A percentile compares a stretch with the other conserved stretches of the same genome.
Conservation (phyloP, 192 early-diverging fungal species). For the Coemansia sp. region DNA sequence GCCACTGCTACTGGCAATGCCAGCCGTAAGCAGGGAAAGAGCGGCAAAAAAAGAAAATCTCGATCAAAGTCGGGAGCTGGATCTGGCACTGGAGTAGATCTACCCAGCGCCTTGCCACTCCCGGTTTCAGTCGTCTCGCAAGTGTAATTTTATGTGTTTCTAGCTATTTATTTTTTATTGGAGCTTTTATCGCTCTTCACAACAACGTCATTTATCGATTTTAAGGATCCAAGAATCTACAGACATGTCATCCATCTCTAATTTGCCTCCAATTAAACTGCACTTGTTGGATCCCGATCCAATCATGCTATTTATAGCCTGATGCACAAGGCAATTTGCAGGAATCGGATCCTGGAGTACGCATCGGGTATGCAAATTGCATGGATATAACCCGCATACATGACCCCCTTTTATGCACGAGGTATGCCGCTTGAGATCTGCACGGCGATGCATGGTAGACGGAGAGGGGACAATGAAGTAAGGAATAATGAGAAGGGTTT, state of each 20-base stretch:
- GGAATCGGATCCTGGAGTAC: background rate
- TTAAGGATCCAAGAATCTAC: background rate
- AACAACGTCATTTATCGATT: background rate
- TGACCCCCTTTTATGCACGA: background rate
- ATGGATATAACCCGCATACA: constrained; percentile 1
- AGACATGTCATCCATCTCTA: background rate
- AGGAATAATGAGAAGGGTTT: constrained; percentile 2
- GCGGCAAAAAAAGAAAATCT: constrained; percentile 32
- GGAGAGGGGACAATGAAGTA: background rate
- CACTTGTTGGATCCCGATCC: background rate
- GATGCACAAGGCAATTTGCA: background rate
- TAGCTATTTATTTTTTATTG: background rate
- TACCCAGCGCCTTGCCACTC: constrained; percentile 30
- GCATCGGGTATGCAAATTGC: constrained; percentile 1
- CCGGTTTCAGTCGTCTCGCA: constrained; percentile 37
- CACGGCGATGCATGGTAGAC: background rate
- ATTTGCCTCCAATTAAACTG: background rate
- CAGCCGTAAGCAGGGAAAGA: constrained; percentile 20
- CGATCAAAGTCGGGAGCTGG: constrained; percentile 11
- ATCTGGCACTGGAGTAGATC: constrained; percentile 9
- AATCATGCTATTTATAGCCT: background rate
- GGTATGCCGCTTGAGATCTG: background rate
- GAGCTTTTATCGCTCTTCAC: background rate
- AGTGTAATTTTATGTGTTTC: constrained; percentile 45
- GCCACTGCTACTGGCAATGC: constrained; percentile 5